Evolutionary conservation across 225 moss, liverwort and hornwort genomes (phyloP).

Genomic region (Asterella californica): DNA sequence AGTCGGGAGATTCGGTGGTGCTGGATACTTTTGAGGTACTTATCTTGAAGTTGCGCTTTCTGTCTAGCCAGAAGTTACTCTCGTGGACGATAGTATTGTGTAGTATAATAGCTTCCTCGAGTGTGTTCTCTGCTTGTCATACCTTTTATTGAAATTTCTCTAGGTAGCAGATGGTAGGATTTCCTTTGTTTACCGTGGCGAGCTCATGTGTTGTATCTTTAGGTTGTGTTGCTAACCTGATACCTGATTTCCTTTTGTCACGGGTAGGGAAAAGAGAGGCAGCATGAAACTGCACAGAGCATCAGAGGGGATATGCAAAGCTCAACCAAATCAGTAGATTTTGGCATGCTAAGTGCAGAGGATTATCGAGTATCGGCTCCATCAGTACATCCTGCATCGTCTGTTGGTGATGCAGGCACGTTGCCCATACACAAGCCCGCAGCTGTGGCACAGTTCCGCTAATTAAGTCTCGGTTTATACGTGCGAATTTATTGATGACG

Average conservation of each 20-base stretch:
- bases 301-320: conserved; percentile 44
- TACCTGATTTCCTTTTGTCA: conserved; percentile 22
- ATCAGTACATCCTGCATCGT: conserved; percentile 39
- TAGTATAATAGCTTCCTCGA: not conserved
- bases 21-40: conserved; percentile 19
- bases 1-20: conserved; percentile 8
- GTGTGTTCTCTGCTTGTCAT: not conserved
- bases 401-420: conserved; percentile 38
- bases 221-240: conserved; percentile 21
- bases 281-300: conserved; percentile 66
- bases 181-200: not conserved
- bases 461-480: too few species aligned
- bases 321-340: conserved; percentile 37
- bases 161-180: not conserved
- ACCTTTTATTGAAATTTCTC: not conserved
- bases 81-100: not conserved
- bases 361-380: conserved; percentile 38
- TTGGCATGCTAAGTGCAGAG: conserved; percentile 39
- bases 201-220: not conserved
- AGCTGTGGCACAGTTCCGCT: too few species aligned
- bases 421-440: conserved; percentile 19
- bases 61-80: not conserved
- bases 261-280: conserved; percentile 48
- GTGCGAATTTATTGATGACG: too few species aligned
- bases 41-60: not conserved